Base-by-base conservation (phyloP, 805 yeast species). In the Saturnispora kantuleensis region DNA sequence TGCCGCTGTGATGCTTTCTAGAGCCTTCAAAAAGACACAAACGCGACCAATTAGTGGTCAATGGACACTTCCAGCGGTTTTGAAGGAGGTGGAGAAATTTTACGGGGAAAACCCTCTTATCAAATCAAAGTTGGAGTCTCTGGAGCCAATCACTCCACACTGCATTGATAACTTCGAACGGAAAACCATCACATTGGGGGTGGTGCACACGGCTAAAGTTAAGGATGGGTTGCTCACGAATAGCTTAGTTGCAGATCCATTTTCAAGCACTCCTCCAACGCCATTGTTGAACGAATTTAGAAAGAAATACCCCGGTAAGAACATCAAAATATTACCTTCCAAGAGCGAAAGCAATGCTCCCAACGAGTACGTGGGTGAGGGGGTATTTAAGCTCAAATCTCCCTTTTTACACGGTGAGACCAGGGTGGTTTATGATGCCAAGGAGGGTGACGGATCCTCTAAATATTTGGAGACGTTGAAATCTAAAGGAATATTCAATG, bases 191-290 rank as follows among this genome's bases (percentile, higher is more conserved):
- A 51, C 53, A 11, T 52, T 63, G 9, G 67, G 66, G 9, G 41
- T 59, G 11, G 45, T 57, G 12, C 63, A 60, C 39, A 50, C 59
- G 0, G 44, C 48, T 4, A 37, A 45, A 3, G 42, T 53, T 6
- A 47, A 42, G 10, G 39, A 36, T 3, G 63, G 59, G 7, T 48
- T 56, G 7, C 50, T 63, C 17, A 17, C 56, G 16, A 54, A 60
- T 39, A 46, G 59, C 8, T 39, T 63, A 13, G 39, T 59, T 4
- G 50, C 56, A 28, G 67, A 63, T 47, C 67, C 67, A 2, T 46
- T 57, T 32, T 59, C 56, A 12, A 42, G 46, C 13, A 56, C 57
- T 40, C 58, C 56, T 32, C 31, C 42, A 11, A 55, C 56, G 52
- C 52, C 49, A 26, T 17, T 42, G 10, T 42, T 60, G 8, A 37